Conservation (phyloP, 129 eudicot genomes). For the Tagetes erecta region DNA sequence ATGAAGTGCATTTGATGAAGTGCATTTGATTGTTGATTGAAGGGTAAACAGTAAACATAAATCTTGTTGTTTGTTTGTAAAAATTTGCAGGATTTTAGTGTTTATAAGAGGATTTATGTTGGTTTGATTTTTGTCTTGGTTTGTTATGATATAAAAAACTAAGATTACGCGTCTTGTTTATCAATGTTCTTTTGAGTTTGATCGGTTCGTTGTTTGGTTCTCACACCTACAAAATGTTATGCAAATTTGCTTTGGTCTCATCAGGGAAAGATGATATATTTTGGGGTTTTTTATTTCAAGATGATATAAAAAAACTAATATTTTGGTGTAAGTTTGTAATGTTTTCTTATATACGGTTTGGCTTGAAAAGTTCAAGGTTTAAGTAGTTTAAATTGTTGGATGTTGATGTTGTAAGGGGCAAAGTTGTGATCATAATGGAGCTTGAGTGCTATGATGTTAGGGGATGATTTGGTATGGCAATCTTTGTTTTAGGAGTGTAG, state of each 20-base stretch:
- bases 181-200: not conserved
- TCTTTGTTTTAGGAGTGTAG: not conserved
- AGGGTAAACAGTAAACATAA: too few species aligned
- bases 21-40: too few species aligned
- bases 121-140: not conserved
- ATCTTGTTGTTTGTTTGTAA: not conserved
- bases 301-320: not conserved
- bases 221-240: not conserved
- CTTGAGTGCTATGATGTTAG: not conserved
- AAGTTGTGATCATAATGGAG: not conserved
- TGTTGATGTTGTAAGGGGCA: not conserved
- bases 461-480: not conserved
- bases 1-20: too few species aligned
- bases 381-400: not conserved
- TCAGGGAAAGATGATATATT: not conserved
- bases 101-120: not conserved
- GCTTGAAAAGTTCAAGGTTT: not conserved
- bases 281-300: not conserved
- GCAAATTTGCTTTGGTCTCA: not conserved
- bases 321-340: slow-evolving; percentile 3
- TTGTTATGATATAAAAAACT: not conserved
- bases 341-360: not conserved
- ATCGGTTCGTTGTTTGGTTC: not conserved
- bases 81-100: not conserved
- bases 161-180: not conserved